A percentile compares a stretch with the other conserved stretches of the same genome.
These are phyloP conservation scores for Penicillium turbatum DNA, from an alignment of 495 filamentous ascomycete genomes.

Conservation along the genomic window DNA sequence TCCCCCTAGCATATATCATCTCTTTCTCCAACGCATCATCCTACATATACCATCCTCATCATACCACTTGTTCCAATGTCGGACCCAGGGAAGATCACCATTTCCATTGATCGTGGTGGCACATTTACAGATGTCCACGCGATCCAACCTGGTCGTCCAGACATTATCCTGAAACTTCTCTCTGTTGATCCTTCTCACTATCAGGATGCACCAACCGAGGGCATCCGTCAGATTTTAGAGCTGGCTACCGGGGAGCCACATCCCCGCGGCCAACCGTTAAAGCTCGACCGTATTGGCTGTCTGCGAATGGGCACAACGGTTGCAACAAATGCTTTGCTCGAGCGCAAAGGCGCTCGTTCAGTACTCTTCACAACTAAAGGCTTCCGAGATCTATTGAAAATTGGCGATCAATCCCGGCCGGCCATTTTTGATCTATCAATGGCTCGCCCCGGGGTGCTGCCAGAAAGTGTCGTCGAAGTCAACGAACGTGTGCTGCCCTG, in stretches of 20 bases:
- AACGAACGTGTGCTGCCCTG: slow-evolving; percentile 63
- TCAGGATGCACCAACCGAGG: slow-evolving; percentile 82
- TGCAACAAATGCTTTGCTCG: slow-evolving; percentile 85
- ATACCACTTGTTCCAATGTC: slow-evolving; percentile 21
- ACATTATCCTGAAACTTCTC: slow-evolving; percentile 81
- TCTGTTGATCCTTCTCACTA: slow-evolving; percentile 91
- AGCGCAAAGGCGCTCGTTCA: slow-evolving; percentile 90
- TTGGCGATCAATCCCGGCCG: slow-evolving; percentile 79
- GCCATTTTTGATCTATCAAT: slow-evolving; percentile 82
- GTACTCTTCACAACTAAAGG: slow-evolving; percentile 89
- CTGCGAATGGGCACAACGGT: slow-evolving; percentile 91
- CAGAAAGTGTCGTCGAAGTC: slow-evolving; percentile 71
- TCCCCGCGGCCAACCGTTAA: slow-evolving; percentile 73
- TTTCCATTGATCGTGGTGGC: slow-evolving; percentile 54
- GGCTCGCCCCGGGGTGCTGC: slow-evolving; percentile 73
- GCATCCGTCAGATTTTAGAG: slow-evolving; percentile 84
- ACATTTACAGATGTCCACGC: slow-evolving; percentile 64
- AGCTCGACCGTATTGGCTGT: slow-evolving; percentile 76
- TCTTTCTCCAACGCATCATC: background rate
- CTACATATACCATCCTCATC: background rate
- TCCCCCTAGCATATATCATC: background rate
- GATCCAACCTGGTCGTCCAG: slow-evolving; percentile 51
- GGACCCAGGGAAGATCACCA: slow-evolving; percentile 36
- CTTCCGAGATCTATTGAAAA: slow-evolving; percentile 86
- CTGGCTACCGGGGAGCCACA: slow-evolving; percentile 71